Percentiles rank a stretch among this genome's conserved stretches.
phyloP scores from a whole-genome alignment of 345 rosid species.

The Eucalyptus grandis region DNA sequence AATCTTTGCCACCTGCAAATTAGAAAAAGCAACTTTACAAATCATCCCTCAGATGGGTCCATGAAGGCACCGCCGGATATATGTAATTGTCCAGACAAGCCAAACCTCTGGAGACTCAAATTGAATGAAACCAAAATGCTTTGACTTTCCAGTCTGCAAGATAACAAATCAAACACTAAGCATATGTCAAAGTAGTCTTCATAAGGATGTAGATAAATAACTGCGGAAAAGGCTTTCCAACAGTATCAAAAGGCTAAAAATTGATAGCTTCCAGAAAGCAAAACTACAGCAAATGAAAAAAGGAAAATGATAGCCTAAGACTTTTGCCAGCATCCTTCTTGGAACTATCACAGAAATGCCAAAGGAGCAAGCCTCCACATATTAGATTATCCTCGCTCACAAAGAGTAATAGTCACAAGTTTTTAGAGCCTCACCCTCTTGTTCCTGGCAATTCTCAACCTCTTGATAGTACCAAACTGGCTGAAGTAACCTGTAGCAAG shows the following conservation, averaged over 20 bases:
- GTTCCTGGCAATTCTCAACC: constrained; percentile 73
- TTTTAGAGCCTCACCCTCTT: constrained; percentile 46
- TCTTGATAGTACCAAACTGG: constrained; percentile 80
- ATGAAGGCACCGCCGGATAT: background rate
- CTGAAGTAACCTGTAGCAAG: constrained; percentile 45
- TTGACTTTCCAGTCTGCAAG: constrained; percentile 87
- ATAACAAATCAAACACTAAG: background rate
- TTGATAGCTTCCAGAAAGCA: background rate
- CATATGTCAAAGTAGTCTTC: background rate
- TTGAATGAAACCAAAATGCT: constrained; percentile 87
- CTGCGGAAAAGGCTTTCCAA: background rate
- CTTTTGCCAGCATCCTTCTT: background rate
- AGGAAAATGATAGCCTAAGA: background rate
- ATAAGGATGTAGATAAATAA: background rate
- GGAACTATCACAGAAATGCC: background rate
- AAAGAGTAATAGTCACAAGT: background rate
- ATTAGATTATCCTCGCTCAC: background rate
- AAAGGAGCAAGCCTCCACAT: background rate
- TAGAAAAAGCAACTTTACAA: background rate
- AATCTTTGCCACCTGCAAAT: constrained; percentile 72
- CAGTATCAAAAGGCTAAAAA: background rate
- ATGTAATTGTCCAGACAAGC: background rate
- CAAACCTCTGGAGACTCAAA: constrained; percentile 77
- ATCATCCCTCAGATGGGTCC: background rate
- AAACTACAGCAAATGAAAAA: background rate